Conservation (phyloP, 495 filamentous ascomycete species). For the Rusavskia elegans region DNA sequence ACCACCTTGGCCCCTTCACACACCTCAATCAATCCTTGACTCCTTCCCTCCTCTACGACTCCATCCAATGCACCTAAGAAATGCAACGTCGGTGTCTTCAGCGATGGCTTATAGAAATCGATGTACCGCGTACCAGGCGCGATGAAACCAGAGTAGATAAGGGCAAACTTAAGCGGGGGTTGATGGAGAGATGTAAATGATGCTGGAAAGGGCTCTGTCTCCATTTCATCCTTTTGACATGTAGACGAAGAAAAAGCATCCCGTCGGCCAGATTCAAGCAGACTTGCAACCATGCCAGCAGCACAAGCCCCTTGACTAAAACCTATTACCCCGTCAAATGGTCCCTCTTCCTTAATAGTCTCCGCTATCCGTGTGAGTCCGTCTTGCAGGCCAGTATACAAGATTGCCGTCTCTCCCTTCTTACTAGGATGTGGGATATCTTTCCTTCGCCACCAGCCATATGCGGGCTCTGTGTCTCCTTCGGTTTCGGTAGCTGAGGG, state of each 20-base stretch:
- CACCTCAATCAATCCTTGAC: constrained; percentile 45
- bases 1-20: constrained; percentile 50
- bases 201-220: not conserved
- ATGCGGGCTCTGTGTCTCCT: constrained; percentile 26
- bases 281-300: constrained; percentile 44
- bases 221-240: constrained; percentile 17
- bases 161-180: constrained; percentile 56
- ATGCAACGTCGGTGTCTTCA: constrained; percentile 66
- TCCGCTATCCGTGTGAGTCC: constrained; percentile 45
- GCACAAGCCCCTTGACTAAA: constrained; percentile 57
- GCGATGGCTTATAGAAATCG: constrained; percentile 59
- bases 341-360: constrained; percentile 39
- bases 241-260: constrained; percentile 22
- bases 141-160: constrained; percentile 67
- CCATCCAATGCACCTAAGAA: constrained; percentile 74
- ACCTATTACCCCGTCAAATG: constrained; percentile 59
- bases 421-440: constrained; percentile 11
- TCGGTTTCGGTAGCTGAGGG: constrained; percentile 12
- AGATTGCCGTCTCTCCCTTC: constrained; percentile 20
- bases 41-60: constrained; percentile 67
- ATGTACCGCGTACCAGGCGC: constrained; percentile 44
- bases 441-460: constrained; percentile 75
- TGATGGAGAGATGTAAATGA: constrained; percentile 24
- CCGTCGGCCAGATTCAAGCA: constrained; percentile 45
- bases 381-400: constrained; percentile 48